These are phyloP conservation scores for Ceratocystis ficicola DNA, from an alignment of 2,329 filamentous ascomycete species.

Conservation along the genomic window DNA sequence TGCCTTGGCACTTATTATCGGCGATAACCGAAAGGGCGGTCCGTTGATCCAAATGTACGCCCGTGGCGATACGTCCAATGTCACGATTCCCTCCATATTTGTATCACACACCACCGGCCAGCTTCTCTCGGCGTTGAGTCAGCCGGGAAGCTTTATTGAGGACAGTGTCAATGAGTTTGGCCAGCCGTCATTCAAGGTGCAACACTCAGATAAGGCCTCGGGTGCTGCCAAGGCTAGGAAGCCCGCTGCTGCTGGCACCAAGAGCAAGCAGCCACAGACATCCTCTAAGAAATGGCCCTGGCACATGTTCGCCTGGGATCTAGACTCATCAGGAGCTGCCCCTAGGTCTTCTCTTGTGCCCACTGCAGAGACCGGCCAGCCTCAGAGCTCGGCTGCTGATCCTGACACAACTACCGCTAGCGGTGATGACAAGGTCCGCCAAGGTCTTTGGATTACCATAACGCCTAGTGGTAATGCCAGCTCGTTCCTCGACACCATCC, in stretches of 20 bases:
- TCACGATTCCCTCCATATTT: conserved; percentile 88
- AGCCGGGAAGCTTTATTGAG: conserved; percentile 52
- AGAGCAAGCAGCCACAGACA: conserved; percentile 24
- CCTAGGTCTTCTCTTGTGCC: conserved; percentile 63
- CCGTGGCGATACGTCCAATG: conserved; percentile 86
- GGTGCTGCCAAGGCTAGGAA: conserved; percentile 26
- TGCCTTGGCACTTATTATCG: conserved; percentile 80
- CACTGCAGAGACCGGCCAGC: conserved; percentile 24
- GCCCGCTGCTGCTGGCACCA: neutral
- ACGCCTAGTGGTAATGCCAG: conserved; percentile 73
- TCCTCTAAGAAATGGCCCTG: conserved; percentile 34
- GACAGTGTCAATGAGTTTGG: conserved; percentile 49
- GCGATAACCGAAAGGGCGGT: conserved; percentile 81
- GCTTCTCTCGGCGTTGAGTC: conserved; percentile 75
- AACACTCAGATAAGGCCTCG: conserved; percentile 34
- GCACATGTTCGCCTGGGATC: conserved; percentile 32
- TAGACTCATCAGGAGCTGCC: conserved; percentile 37
- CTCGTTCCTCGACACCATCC: conserved; percentile 87
- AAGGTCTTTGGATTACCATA: conserved; percentile 92
- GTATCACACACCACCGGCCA: conserved; percentile 92
- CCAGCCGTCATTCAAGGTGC: conserved; percentile 43
- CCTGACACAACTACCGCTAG: neutral
- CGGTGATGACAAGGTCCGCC: conserved; percentile 36
- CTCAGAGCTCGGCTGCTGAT: conserved; percentile 1
- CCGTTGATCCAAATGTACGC: conserved; percentile 96